These are phyloP conservation scores for Eucalyptus regnans DNA, from an alignment of 345 rosid species.

Conservation along the genomic window DNA sequence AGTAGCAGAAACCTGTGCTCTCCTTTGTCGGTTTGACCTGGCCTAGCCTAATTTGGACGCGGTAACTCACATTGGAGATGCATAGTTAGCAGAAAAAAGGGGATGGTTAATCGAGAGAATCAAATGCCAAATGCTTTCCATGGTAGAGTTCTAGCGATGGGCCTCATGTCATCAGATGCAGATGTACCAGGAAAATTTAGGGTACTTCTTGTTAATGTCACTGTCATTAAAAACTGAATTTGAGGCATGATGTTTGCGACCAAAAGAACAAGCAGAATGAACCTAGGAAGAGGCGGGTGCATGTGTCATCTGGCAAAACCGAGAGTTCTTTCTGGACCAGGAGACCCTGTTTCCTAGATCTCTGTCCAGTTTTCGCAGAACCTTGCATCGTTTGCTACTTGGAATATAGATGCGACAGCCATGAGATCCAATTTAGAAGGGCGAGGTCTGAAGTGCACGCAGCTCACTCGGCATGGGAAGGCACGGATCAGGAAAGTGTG, in stretches of 20 bases:
- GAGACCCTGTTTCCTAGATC: background rate
- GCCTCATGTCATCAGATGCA: background rate
- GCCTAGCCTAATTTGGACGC: background rate
- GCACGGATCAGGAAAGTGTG: background rate
- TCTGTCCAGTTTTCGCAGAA: background rate
- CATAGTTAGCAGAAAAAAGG: background rate
- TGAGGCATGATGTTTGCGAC: background rate
- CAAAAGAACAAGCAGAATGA: background rate
- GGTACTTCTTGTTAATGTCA: background rate
- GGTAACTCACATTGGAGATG: background rate
- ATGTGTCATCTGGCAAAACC: background rate
- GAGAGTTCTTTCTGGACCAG: background rate
- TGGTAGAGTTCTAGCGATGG: background rate
- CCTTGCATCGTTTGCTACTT: background rate
- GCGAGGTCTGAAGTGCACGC: background rate
- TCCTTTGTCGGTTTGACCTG: background rate
- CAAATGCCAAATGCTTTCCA: background rate
- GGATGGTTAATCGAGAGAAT: background rate
- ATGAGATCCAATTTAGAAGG: background rate
- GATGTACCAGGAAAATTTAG: background rate
- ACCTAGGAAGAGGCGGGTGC: background rate
- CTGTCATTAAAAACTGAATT: background rate
- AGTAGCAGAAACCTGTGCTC: background rate
- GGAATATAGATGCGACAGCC: background rate
- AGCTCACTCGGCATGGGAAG: background rate